Conservation (phyloP, 148 eudicot genomes). For the Dysphania ambrosioides region DNA sequence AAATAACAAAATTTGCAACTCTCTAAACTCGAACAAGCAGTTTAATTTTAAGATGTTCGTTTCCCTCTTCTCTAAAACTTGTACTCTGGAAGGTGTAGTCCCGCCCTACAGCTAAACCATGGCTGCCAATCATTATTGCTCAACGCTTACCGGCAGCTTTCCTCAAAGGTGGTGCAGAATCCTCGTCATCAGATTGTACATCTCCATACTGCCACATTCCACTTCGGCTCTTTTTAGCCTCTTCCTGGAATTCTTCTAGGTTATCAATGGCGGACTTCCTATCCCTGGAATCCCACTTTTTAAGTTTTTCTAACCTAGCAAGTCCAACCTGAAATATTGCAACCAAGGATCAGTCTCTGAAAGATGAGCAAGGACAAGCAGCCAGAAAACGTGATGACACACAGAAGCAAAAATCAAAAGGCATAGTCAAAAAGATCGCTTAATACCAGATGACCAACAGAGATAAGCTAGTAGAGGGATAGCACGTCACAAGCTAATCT, state of each 20-base stretch:
- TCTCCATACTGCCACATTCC: slow-evolving; percentile 94
- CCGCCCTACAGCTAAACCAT: slow-evolving; percentile 24
- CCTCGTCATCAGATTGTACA: slow-evolving; percentile 84
- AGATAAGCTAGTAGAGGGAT: no score
- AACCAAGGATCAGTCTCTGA: slow-evolving; percentile 6
- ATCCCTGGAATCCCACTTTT: slow-evolving; percentile 59
- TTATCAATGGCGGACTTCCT: slow-evolving; percentile 52
- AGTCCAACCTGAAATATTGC: slow-evolving; percentile 64
- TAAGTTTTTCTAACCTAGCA: slow-evolving; percentile 71
- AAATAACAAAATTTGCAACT: slow-evolving; percentile 33
- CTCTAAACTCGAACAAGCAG: neutral
- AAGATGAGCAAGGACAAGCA: neutral
- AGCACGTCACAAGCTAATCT: no score
- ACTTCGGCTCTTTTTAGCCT: slow-evolving; percentile 53
- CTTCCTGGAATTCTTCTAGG: slow-evolving; percentile 61
- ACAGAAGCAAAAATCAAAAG: no score
- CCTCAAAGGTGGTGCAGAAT: slow-evolving; percentile 49
- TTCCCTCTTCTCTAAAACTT: slow-evolving; percentile 21
- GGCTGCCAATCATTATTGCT: slow-evolving; percentile 15
- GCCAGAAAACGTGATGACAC: neutral
- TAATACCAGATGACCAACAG: no score
- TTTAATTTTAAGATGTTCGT: slow-evolving; percentile 17
- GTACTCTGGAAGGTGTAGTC: neutral
- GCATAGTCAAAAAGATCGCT: no score
- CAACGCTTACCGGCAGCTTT: slow-evolving; percentile 70